A percentile compares a stretch with the other conserved stretches of the same genome.
These are phyloP conservation scores for Colletotrichum phormii DNA, from an alignment of 2,329 filamentous ascomycete species.

Conservation along the genomic window DNA sequence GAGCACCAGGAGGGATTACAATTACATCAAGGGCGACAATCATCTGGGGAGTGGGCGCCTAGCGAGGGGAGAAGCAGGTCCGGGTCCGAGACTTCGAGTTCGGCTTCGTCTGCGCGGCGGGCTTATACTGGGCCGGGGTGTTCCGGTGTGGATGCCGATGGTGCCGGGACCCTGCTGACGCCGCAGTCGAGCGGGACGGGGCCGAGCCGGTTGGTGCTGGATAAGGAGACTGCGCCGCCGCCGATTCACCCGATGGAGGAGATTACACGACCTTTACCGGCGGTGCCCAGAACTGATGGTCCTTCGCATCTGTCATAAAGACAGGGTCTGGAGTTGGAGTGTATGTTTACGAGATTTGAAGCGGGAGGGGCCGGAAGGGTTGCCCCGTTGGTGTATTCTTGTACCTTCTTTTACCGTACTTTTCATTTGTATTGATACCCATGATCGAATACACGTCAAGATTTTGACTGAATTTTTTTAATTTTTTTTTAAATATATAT, in stretches of 20 bases:
- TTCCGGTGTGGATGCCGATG: conserved; percentile 26
- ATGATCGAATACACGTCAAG: neutral
- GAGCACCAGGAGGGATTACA: conserved; percentile 9
- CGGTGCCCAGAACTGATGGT: neutral
- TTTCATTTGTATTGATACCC: conserved; percentile 23
- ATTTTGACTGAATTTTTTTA: too few relatives aligned
- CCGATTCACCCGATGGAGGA: neutral
- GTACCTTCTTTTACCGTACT: conserved; percentile 4
- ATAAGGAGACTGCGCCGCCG: conserved; percentile 9
- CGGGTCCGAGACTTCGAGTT: conserved; percentile 11
- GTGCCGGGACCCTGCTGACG: neutral
- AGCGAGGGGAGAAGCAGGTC: conserved; percentile 5
- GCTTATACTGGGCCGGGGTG: conserved; percentile 7
- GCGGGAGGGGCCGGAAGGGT: neutral
- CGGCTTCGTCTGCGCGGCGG: neutral
- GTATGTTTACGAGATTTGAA: neutral
- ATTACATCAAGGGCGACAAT: neutral
- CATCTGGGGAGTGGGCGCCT: neutral
- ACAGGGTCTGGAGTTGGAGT: neutral
- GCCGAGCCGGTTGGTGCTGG: conserved; percentile 7
- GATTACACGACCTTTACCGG: neutral
- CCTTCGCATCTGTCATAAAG: neutral
- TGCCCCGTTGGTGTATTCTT: neutral
- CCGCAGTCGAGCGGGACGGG: conserved; percentile 26
- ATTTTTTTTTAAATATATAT: too few relatives aligned